A percentile compares a stretch with the other conserved stretches of the same genome.
Evolutionary conservation across 1,284 basidiomycete species (phyloP).

Genomic region (Amylostereum areolatum): DNA sequence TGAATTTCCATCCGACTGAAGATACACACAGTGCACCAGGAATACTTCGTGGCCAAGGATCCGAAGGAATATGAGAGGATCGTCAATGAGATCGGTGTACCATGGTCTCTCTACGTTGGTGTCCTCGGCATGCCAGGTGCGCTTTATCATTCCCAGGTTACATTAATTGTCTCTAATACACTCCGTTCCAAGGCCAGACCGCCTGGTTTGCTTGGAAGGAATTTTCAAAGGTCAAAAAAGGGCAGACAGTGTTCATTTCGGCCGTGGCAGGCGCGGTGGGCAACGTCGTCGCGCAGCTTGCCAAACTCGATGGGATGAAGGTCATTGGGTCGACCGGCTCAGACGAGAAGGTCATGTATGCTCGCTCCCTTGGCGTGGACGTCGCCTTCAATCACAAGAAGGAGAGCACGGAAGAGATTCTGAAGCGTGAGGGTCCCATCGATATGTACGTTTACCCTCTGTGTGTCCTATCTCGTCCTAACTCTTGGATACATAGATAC

Average conservation of each 20-base stretch:
- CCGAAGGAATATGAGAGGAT: constrained; percentile 12
- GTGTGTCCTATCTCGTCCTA: neutral
- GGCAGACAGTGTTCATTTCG: constrained; percentile 49
- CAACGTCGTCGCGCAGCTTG: constrained; percentile 35
- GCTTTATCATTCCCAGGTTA: neutral
- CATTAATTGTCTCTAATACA: neutral
- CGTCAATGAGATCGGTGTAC: constrained; percentile 24
- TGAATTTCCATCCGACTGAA: neutral
- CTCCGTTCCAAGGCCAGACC: constrained; percentile 25
- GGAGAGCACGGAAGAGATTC: constrained; percentile 32
- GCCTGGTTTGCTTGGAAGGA: constrained; percentile 31
- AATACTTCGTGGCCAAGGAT: constrained; percentile 16
- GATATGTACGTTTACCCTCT: constrained; percentile 27
- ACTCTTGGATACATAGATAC: constrained; percentile 18
- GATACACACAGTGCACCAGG: constrained; percentile 14
- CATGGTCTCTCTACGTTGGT: constrained; percentile 43
- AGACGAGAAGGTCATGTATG: constrained; percentile 51
- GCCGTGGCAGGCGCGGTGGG: constrained; percentile 49
- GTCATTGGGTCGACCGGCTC: constrained; percentile 63
- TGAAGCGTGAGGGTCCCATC: constrained; percentile 42
- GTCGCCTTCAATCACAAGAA: constrained; percentile 63
- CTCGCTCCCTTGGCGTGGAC: constrained; percentile 48
- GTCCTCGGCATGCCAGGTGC: constrained; percentile 38
- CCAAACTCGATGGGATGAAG: constrained; percentile 45
- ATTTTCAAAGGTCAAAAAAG: constrained; percentile 30